Evolutionary conservation across 495 filamentous ascomycete genomes (phyloP).

Genomic region (Penicillium coprophilum): DNA sequence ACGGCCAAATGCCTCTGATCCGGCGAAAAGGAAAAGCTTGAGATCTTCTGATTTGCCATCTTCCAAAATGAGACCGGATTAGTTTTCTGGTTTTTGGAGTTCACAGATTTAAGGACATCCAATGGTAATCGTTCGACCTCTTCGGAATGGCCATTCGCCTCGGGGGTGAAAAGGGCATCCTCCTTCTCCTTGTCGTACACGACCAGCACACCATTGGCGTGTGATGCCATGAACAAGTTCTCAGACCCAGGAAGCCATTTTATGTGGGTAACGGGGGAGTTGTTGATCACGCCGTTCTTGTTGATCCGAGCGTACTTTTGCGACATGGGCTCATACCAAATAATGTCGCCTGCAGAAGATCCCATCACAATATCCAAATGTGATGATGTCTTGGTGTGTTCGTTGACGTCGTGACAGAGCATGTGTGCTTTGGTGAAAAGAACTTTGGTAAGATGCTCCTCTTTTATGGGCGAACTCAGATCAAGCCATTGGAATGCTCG

Average conservation of each 20-base stretch:
- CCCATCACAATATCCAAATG: constrained; percentile 94
- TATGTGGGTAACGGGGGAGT: constrained; percentile 80
- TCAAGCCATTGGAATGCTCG: constrained; percentile 87
- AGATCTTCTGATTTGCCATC: constrained; percentile 82
- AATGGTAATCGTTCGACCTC: constrained; percentile 44
- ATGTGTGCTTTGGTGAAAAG: constrained; percentile 95
- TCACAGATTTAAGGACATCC: constrained; percentile 80
- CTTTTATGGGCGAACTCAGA: constrained; percentile 56
- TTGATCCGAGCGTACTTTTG: constrained; percentile 95
- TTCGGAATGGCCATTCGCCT: constrained; percentile 48
- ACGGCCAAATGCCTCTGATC: constrained; percentile 85
- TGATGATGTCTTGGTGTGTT: constrained; percentile 68
- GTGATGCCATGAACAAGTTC: constrained; percentile 86
- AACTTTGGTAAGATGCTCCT: constrained; percentile 90
- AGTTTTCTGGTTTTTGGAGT: constrained; percentile 86
- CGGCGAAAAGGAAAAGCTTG: constrained; percentile 85
- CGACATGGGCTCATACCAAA: constrained; percentile 98
- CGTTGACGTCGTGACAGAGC: constrained; percentile 91
- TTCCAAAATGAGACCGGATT: constrained; percentile 94
- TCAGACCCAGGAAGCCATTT: constrained; percentile 94
- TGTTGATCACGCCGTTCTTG: constrained; percentile 91
- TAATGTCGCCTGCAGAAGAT: constrained; percentile 92
- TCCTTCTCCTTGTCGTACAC: constrained; percentile 99
- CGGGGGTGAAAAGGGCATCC: constrained; percentile 71
- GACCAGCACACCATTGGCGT: constrained; percentile 89